Evolutionary conservation across 2,329 filamentous ascomycete genomes (phyloP), one percentile per base, ranked within the genome.

Genomic region (Talaromyces sp.): DNA sequence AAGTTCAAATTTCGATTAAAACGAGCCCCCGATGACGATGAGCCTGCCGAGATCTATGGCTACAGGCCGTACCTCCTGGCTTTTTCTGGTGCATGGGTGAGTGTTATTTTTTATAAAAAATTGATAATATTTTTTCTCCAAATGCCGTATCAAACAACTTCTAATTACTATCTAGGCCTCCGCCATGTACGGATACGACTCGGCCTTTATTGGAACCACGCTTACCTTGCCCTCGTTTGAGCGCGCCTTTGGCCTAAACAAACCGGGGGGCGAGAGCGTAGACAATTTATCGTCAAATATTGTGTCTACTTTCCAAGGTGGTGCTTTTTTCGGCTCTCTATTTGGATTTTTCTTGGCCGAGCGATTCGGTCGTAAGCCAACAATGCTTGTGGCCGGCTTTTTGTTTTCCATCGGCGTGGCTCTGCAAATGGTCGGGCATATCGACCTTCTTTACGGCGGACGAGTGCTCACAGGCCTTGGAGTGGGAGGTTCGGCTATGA

Each of bases 291-390:
- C 36, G 16, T 56, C 52, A 36, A 61, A 61, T 12, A 56, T 61
- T 33, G 53, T 56, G 5, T 56, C 59, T n/a, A 61, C 59, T 14
- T 56, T 61, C 31, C 59, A 61, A 42, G 59, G 36, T 18, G 59
- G 59, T 18, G 40, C 52, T 0, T 61, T 61, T 14, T 56, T 61
- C 23, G 59, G 59, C 12, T 51, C 59, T 12, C 53, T 90, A 73
- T 87, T 83, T 51, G 87, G 87, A 57, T 88, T 85, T 64, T 89
- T 90, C 72, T 78, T 85, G 16, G 75, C 78, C 4, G 78, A 81
- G 61, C 70, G 70, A 65, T 84, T 75, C 66, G 87, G 87, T n/a
- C 82, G 87, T 56, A 82, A 83, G 55, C 68, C 65, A 14, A 79
- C 80, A 30, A 78, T 91, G 30, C 79, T 90, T 30, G 72, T 77